Base-by-base conservation (phyloP, 2,329 filamentous ascomycete species). In the Arthroderma sp. region DNA sequence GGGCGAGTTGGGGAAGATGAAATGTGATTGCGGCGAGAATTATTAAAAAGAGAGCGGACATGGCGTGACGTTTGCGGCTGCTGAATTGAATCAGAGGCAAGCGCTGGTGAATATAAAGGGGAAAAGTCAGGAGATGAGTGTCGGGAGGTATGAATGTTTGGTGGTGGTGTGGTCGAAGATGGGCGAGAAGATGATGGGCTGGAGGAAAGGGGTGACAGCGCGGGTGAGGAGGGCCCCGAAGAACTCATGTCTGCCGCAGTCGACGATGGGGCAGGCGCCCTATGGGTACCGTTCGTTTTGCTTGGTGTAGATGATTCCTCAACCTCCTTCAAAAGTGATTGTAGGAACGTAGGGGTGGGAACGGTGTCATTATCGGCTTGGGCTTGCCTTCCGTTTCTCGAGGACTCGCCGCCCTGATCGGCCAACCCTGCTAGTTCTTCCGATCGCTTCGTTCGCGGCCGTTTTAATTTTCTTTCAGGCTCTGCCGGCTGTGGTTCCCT, bases 281-380 rank as follows among this genome's bases (percentile, higher is more conserved):
- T 58, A 50, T 55, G 52, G 6, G 60, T 56, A 36, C 53, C 54
- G 15, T 55, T 53, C 45, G 44, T 52, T 47, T 31, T 59, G 50
- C 44, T 55, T 53, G 38, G 62, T 58, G 53, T 50, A 45, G 58
- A 52, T 6, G 47, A 65, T 70, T 68, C 72, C 57, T 94, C 87
- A 1, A 96, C 85, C 61, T 96, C 89, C 59, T 84, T 86, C 41
- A 96, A 68, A 5, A 96, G 69, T 0, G 86, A 89, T 27, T 86
- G 85, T 5, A 96, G 71, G 58, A 96, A 89, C 4, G 85, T 88
- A 5, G 86, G 84, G 44, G 53, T 37, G 40, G 44, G 29, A 43
- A 46, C 37, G 44, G 50, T 30, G 45, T 45, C 32, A 39, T 47
- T 43, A 36, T 41, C 15, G 39, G 57, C 47, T 44, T 57, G 55